Percentiles rank a stretch among this genome's conserved stretches.
phyloP scores from a whole-genome alignment of 768 basidiomycete genomes.

The Piloderma croceum region DNA sequence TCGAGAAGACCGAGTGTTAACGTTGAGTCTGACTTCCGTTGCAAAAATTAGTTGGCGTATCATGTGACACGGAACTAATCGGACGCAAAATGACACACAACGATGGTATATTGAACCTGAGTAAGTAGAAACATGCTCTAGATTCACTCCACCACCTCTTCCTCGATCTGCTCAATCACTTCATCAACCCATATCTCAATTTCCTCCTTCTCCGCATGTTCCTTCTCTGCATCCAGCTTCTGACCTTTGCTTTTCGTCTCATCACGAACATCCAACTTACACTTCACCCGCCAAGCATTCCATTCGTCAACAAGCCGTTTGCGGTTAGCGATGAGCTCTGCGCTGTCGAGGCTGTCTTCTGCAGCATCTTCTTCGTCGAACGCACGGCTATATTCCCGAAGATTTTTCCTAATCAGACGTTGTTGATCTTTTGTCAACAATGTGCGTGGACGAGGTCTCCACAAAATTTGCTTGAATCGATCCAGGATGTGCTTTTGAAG shows the following conservation, averaged over 20 bases:
- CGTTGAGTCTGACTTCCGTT: too few species aligned
- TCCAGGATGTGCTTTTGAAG: conserved; percentile 85
- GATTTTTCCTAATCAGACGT: conserved; percentile 76
- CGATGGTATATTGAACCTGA: too few species aligned
- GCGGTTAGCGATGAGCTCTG: conserved; percentile 85
- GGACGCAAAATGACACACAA: too few species aligned
- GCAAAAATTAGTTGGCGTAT: too few species aligned
- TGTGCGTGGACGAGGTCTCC: conserved; percentile 92
- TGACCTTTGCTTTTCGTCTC: conserved; percentile 40
- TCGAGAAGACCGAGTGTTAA: too few species aligned
- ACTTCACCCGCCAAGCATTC: conserved; percentile 90
- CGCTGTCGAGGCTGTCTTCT: conserved; percentile 91
- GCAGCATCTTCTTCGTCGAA: conserved; percentile 98
- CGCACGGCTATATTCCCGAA: conserved; percentile 82
- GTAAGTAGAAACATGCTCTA: too few species aligned
- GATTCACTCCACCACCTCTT: conserved; percentile 54
- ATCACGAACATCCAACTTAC: conserved; percentile 60
- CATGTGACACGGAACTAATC: too few species aligned
- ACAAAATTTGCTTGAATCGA: conserved; percentile 97
- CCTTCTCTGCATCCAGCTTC: conserved; percentile 23
- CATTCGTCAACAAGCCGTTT: conserved; percentile 95
- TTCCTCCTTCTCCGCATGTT: conserved; percentile 52
- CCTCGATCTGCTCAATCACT: conserved; percentile 87
- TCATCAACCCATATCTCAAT: conserved; percentile 94
- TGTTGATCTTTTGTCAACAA: conserved; percentile 86